These are phyloP conservation scores for Kuraishia capsulata DNA, from an alignment of 805 yeast genomes.

Conservation along the genomic window DNA sequence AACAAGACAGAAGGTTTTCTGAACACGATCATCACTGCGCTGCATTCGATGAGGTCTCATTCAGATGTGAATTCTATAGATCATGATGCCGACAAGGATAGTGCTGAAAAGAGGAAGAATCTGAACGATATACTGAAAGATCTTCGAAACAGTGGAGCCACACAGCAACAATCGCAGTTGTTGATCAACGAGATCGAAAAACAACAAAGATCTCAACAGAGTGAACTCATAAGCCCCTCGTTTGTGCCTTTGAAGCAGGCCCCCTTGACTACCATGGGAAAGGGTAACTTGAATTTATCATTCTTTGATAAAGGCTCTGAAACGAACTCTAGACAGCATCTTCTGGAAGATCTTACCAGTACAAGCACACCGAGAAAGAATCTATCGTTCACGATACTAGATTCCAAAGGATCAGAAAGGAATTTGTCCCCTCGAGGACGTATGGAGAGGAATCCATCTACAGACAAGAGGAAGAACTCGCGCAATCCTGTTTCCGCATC, in stretches of 20 bases:
- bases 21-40: background rate
- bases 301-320: slow-evolving; percentile 10
- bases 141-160: background rate
- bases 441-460: background rate
- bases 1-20: background rate
- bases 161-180: background rate
- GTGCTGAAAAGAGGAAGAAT: background rate
- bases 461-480: background rate
- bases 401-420: background rate
- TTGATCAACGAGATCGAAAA: background rate
- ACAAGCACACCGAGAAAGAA: background rate
- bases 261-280: slow-evolving; percentile 37
- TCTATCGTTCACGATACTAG: background rate
- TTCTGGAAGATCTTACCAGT: background rate
- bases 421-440: background rate
- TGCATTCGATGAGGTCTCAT: background rate
- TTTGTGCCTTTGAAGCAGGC: slow-evolving; percentile 39
- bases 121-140: background rate
- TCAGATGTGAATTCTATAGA: background rate
- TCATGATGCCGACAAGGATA: background rate
- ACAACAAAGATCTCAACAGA: background rate
- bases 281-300: slow-evolving; percentile 33
- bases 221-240: slow-evolving; percentile 3
- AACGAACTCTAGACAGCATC: background rate
- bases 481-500: background rate